Evolutionary conservation across 1,284 basidiomycete species (phyloP), one percentile per base, ranked within the genome.

Genomic region (Fomitopsis schrenkii): DNA sequence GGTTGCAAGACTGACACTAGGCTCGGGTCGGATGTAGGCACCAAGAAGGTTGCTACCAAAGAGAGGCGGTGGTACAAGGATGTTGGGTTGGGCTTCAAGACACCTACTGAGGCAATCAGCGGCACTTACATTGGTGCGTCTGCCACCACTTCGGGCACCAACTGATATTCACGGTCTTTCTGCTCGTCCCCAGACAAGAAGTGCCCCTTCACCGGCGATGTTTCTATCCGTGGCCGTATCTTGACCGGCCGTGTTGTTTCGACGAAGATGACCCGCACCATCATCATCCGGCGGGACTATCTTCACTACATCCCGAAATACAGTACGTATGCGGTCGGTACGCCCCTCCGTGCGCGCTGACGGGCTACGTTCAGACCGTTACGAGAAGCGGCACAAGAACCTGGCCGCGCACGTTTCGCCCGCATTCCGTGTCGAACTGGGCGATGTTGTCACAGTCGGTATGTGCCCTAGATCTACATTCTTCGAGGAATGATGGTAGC

Each of bases 21-120:
- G 17, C 50, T 35, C 17, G 33, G 50, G 15, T 36, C 6, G 22
- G 44, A 3, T 60, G 59, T 74, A 93, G 92, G 81, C 72, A 88
- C 90, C 70, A 94, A 93, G 84, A 96, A 96, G 85, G 82, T 94
- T 67, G 84, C 90, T 65, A 94, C 94, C 71, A 98, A 92, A 85
- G 92, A 95, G 70, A 97, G 91, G 87, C 85, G 97, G 77, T 99
- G 97, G 97, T 98, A 95, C 85, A 99, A 98, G 85, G 95, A 98
- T 80, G 93, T 97, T 76, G 95, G 95, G 74, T 83, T 98, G 63
- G 95, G 95, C 61, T 97, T 95, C 84, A 97, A 97, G 88, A 99
- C 95, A 61, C 97, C 97, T 63, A 72, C 87, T 72, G 97, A 98
- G 74, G 97, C 97, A 64, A 94, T 99, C 76, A 94, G 88, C 68